Evolutionary conservation across 2,329 filamentous ascomycete genomes (phyloP).

Genomic region (Alternaria ventricosa): DNA sequence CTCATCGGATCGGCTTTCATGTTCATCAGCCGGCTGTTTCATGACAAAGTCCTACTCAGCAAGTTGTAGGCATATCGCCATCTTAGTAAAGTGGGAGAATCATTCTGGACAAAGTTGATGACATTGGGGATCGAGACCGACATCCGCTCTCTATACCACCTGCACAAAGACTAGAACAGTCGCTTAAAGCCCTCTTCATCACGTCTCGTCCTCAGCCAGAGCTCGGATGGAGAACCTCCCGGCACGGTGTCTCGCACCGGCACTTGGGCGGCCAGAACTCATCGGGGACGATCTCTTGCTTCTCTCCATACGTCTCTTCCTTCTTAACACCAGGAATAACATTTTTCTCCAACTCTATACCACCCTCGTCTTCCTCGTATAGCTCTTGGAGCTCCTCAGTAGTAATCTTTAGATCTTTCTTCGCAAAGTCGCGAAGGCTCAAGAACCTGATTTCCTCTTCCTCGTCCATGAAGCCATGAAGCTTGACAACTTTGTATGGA

Average conservation of each 20-base stretch:
- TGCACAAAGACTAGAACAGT: no score
- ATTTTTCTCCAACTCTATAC: conserved; percentile 16
- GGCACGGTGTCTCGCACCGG: conserved; percentile 15
- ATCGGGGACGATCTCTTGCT: neutral
- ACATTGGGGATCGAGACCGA: no score
- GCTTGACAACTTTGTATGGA: conserved; percentile 3
- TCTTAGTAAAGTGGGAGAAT: no score
- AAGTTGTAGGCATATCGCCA: conserved; percentile 12
- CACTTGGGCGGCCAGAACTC: conserved; percentile 26
- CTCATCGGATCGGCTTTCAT: conserved; percentile 25
- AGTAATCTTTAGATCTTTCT: conserved; percentile 12
- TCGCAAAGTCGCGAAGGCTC: neutral
- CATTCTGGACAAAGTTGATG: no score
- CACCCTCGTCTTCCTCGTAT: conserved; percentile 24
- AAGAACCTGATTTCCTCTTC: conserved; percentile 20
- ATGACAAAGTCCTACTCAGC: conserved; percentile 17
- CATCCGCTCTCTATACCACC: neutral
- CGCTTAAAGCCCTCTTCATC: no score
- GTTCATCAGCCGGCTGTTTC: conserved; percentile 26
- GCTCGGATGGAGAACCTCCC: neutral
- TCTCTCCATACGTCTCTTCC: neutral
- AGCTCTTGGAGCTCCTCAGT: conserved; percentile 16
- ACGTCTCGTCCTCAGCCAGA: neutral
- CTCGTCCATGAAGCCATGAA: conserved; percentile 30
- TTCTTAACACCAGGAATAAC: neutral